Base-by-base conservation (phyloP, 495 filamentous ascomycete species). In the Neurospora sublineolata region DNA sequence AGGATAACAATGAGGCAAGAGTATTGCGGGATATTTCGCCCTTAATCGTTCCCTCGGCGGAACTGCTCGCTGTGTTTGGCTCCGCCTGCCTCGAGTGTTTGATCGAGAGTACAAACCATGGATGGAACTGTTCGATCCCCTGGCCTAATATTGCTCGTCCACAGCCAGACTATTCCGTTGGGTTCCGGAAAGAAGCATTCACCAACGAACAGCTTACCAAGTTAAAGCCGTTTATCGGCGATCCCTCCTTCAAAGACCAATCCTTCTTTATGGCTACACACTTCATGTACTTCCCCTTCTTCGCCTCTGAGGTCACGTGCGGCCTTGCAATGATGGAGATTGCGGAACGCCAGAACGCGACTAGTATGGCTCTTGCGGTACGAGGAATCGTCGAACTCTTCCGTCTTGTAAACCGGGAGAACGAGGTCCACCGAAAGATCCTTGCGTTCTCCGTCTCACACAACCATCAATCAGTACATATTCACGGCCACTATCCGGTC, bases 371-470 rank as follows among this genome's bases (percentile, higher is more conserved):
- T 27, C 36, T 84, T 64, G 77, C 81, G 11, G 77, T 81, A 40
- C 74, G 77, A 23, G 80, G 41, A 44, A 60, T 83, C 30, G 75
- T 81, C 27, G 75, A 83, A 68, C 79, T 85, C 60, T 79, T 76
- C 60, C 68, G 71, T 41, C 4, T 30, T 6, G 78, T 82, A 3
- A 73, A 77, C 23, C 81, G 79, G 39, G 72, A 81, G 73, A 68
- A 77, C 33, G 80, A 84, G 75, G 71, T 84, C 41, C 41, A 85
- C 72, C 77, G 76, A 67, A 71, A 82, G 73, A 81, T 83, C 38
- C 76, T 84, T 70, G 77, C 78, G 41, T 87, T 86, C 79, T 86
- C 82, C 3, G 77, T 87, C 71, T 86, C 82, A 33, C 81, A 86
- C 75, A 76, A 86, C 73, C 69, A 82, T 41, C 14, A 7, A 5